A percentile compares a stretch with the other conserved stretches of the same genome.
phyloP scores from a whole-genome alignment of 768 basidiomycete species.

The Mycena haematopus region DNA sequence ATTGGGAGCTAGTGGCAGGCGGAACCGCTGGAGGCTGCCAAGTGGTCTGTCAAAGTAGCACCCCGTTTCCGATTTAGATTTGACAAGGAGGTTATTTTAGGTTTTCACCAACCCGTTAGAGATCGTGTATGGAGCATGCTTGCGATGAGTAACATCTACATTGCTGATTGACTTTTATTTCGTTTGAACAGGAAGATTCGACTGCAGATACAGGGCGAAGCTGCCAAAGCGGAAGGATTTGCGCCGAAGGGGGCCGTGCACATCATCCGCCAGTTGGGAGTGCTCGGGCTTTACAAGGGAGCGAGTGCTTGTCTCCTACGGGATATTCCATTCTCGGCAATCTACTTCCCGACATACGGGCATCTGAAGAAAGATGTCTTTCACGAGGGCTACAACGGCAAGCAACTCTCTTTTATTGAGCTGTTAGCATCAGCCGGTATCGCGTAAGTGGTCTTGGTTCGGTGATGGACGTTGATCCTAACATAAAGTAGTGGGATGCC shows the following conservation, averaged over 20 bases:
- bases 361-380: slow-evolving; percentile 95
- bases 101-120: slow-evolving; percentile 96
- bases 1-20: slow-evolving; percentile 93
- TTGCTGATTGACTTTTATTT: slow-evolving; percentile 10
- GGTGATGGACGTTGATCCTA: slow-evolving; percentile 35
- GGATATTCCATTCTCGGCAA: slow-evolving; percentile 97
- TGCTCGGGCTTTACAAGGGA: slow-evolving; percentile 93
- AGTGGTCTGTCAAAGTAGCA: slow-evolving; percentile 72
- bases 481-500: slow-evolving; percentile 86
- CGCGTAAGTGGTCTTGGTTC: slow-evolving; percentile 59
- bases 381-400: slow-evolving; percentile 94
- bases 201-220: slow-evolving; percentile 94
- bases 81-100: slow-evolving; percentile 47
- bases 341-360: slow-evolving; percentile 88
- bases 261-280: slow-evolving; percentile 90
- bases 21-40: slow-evolving; percentile 95
- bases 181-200: slow-evolving; percentile 77
- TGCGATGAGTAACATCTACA: not conserved
- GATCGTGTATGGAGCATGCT: slow-evolving; percentile 68
- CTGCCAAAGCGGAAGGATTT: slow-evolving; percentile 84
- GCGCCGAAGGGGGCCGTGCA: slow-evolving; percentile 87
- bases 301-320: slow-evolving; percentile 91
- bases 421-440: slow-evolving; percentile 83
- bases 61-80: slow-evolving; percentile 17
- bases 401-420: slow-evolving; percentile 89